phyloP scores from a whole-genome alignment of 768 basidiomycete genomes.

The Mycena maculata region DNA sequence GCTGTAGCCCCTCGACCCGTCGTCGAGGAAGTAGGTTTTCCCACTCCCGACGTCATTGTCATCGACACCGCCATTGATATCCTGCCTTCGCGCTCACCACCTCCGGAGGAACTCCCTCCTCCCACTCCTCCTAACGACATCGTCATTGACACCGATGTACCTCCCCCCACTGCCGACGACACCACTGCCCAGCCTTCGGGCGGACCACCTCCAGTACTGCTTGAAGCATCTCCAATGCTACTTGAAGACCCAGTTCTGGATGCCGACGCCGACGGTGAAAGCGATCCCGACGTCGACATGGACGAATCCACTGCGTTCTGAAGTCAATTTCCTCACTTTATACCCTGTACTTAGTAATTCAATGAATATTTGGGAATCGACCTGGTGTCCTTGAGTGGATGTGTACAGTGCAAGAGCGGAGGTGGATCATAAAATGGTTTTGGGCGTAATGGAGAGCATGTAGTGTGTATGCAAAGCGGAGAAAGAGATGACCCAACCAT shows the following conservation, averaged over 20 bases:
- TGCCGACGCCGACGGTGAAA: conserved; percentile 31
- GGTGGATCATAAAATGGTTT: conserved; percentile 29
- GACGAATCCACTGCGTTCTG: neutral
- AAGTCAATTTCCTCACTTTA: neutral
- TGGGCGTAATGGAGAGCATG: conserved; percentile 31
- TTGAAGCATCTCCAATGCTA: too few relatives aligned
- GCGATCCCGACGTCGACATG: conserved; percentile 32
- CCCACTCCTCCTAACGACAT: too few relatives aligned
- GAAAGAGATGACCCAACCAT: conserved; percentile 28
- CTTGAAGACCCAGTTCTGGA: conserved; percentile 23
- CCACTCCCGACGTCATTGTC: neutral
- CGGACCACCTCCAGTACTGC: neutral
- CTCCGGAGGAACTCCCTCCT: neutral
- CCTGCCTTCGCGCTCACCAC: neutral
- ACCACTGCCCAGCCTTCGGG: neutral
- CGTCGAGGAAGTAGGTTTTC: neutral
- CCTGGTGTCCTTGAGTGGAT: conserved; percentile 7
- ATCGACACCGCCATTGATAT: too few relatives aligned
- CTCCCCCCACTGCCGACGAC: too few relatives aligned
- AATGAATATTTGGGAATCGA: conserved; percentile 14
- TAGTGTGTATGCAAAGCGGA: conserved; percentile 33
- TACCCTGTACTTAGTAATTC: neutral
- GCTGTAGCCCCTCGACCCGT: neutral
- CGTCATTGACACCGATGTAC: too few relatives aligned
- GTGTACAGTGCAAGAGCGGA: neutral